Percentiles rank a stretch among this genome's conserved stretches.
Evolutionary conservation across 805 yeast species (phyloP).

Genomic region (Candida tibetensis): DNA sequence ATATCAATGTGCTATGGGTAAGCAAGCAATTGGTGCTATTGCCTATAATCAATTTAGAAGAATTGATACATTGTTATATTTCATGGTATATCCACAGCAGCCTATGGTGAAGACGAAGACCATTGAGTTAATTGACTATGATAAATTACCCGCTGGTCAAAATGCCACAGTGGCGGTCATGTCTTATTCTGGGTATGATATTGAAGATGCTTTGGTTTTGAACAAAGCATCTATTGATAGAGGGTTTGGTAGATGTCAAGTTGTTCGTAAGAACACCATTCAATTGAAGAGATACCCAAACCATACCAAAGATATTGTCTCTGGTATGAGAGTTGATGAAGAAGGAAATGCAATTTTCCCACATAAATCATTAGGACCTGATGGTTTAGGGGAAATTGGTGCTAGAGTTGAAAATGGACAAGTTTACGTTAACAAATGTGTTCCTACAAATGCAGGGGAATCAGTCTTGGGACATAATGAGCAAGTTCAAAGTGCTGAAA

Average conservation of each 20-base stretch:
- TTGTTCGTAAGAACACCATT: slow-evolving; percentile 86
- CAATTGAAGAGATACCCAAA: slow-evolving; percentile 88
- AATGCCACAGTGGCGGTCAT: slow-evolving; percentile 98
- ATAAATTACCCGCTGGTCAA: slow-evolving; percentile 97
- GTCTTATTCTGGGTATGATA: slow-evolving; percentile 99
- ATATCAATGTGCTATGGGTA: slow-evolving; percentile 95
- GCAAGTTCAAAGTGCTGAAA: slow-evolving; percentile 43
- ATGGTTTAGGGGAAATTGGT: slow-evolving; percentile 97
- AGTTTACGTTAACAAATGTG: slow-evolving; percentile 88
- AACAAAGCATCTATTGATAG: slow-evolving; percentile 93
- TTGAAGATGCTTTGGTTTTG: slow-evolving; percentile 95
- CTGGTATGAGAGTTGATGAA: slow-evolving; percentile 87
- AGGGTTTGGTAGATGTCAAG: slow-evolving; percentile 98
- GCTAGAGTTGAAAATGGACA: slow-evolving; percentile 88
- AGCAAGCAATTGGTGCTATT: slow-evolving; percentile 99
- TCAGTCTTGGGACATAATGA: slow-evolving; percentile 45
- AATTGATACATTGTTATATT: slow-evolving; percentile 87
- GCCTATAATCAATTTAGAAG: slow-evolving; percentile 95
- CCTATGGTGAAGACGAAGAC: slow-evolving; percentile 99
- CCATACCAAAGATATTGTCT: slow-evolving; percentile 86
- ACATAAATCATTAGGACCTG: slow-evolving; percentile 85
- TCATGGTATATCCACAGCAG: slow-evolving; percentile 99
- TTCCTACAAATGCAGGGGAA: slow-evolving; percentile 83
- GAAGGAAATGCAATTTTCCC: slow-evolving; percentile 79
- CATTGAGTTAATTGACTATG: slow-evolving; percentile 91